Evolutionary conservation across 352 stramenopile genomes (phyloP).

Genomic region (Globisporangium rhizosaccharum): DNA sequence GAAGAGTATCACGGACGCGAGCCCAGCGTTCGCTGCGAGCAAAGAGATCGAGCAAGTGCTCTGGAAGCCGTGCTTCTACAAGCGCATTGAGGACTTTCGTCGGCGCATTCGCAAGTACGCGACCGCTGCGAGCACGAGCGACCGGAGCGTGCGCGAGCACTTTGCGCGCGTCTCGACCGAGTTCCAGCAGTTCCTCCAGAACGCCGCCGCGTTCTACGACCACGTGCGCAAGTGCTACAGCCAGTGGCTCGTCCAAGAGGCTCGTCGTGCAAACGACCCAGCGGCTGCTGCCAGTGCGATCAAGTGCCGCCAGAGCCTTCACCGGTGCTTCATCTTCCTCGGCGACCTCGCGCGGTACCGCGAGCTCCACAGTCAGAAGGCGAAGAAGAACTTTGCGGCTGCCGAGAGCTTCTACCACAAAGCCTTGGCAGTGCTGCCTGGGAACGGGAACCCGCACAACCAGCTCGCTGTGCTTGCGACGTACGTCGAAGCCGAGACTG

Average conservation of each 20-base stretch:
- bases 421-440: conserved; percentile 56
- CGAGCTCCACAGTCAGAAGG: conserved; percentile 77
- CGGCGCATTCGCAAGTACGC: conserved; percentile 84
- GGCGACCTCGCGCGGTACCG: conserved; percentile 77
- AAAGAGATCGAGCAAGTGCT: conserved; percentile 80
- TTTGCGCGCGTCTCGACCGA: conserved; percentile 71
- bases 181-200: conserved; percentile 67
- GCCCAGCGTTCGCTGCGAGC: conserved; percentile 45
- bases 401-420: conserved; percentile 71
- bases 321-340: conserved; percentile 81
- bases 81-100: conserved; percentile 87
- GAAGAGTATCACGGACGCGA: conserved; percentile 30
- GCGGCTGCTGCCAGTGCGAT: not conserved
- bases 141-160: conserved; percentile 68
- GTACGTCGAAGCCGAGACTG: conserved; percentile 86
- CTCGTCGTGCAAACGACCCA: not conserved
- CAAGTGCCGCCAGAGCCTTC: conserved; percentile 57
- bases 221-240: conserved; percentile 46
- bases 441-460: conserved; percentile 85
- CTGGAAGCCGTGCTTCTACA: conserved; percentile 91
- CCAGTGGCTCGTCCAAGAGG: conserved; percentile 27
- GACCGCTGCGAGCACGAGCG: conserved; percentile 40
- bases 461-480: conserved; percentile 80
- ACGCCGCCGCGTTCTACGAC: conserved; percentile 70
- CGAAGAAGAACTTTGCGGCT: conserved; percentile 78